Evolutionary conservation across 176 grass and related monocot species (phyloP).

Genomic region (Raddia distichophylla): DNA sequence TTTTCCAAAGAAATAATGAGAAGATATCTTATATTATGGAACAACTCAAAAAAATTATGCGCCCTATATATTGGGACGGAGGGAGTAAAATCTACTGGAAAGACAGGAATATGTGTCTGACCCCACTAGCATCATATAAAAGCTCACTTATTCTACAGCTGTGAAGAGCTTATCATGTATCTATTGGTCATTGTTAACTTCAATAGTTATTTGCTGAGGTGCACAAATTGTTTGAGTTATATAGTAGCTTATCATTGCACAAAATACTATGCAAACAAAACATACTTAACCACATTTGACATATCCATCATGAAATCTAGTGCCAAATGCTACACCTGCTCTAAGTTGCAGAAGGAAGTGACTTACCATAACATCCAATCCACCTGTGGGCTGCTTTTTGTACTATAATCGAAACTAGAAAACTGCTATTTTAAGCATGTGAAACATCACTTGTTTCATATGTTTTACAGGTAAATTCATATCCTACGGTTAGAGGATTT

Average conservation of each 20-base stretch:
- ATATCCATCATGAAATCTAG: not conserved
- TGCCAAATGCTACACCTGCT: not conserved
- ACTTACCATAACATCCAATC: not conserved
- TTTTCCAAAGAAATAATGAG: too few relatives aligned
- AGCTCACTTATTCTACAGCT: not conserved
- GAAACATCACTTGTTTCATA: not conserved
- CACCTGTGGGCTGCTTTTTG: not conserved
- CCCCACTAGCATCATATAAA: not conserved
- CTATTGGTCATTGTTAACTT: not conserved
- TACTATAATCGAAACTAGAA: not conserved
- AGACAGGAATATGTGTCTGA: not conserved
- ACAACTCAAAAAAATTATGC: too few relatives aligned
- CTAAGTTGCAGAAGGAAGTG: not conserved
- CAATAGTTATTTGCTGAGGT: not conserved
- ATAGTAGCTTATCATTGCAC: not conserved
- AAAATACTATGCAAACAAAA: not conserved
- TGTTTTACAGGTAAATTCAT: conserved; percentile 67
- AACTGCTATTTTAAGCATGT: not conserved
- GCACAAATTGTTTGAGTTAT: not conserved
- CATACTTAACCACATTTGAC: not conserved
- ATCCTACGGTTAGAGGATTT: conserved; percentile 76
- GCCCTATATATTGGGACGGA: too few relatives aligned
- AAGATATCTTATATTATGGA: too few relatives aligned
- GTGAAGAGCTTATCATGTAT: not conserved
- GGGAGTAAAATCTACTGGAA: not conserved